Base-by-base conservation (phyloP, 108 stramenopile genomes). In the Phaeodactylum tricornutum region DNA sequence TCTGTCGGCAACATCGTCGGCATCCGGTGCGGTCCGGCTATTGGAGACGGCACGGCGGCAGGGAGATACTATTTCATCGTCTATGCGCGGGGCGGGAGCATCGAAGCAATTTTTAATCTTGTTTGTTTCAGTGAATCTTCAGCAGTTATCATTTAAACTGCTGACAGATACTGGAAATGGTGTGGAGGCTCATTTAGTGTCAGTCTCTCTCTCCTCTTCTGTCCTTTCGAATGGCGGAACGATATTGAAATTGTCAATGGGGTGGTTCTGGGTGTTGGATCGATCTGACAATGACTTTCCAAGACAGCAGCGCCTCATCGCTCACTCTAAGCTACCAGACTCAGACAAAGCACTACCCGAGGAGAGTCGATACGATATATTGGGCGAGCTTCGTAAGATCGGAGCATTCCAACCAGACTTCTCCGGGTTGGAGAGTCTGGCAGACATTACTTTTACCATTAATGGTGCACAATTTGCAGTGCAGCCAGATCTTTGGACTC, bases 231-330 rank as follows among this genome's bases (percentile, higher is more conserved):
- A 87, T 58, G 81, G 72, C 51, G 61, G 75, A 3, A 72, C 77
- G 4, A 43, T 47, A 11, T 47, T 40, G 7, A 60, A 67, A 26
- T 50, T 85, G 12, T 52, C 55, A 4, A 91, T 91, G 89, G 89
- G 84, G 27, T 84, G 72, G 71, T 91, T 91, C 49, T 91, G 89
- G 89, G 62, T 91, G 47, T 29, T 87, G 5, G 84, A 91, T 46
- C 48, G 59, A 36, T 58, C 84, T 1, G 52, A 66, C 36, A 47
- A 47, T 8, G 47, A 57, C 16, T 50, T 60, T 30, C 59, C 64
- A 19, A 53, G 84, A 35, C 36, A 48, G 19, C 84, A 90, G 51
- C 53, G 84, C 12, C 47, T 91, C 21, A 39, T 91, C 7, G 78
- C 56, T 11, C 89, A 91, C 58, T 91, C 89, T 1, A 69, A 67